A percentile compares a stretch with the other conserved stretches of the same genome.
Evolutionary conservation across 1,139 yeast species (phyloP).

Genomic region (Candida frijolesensis): DNA sequence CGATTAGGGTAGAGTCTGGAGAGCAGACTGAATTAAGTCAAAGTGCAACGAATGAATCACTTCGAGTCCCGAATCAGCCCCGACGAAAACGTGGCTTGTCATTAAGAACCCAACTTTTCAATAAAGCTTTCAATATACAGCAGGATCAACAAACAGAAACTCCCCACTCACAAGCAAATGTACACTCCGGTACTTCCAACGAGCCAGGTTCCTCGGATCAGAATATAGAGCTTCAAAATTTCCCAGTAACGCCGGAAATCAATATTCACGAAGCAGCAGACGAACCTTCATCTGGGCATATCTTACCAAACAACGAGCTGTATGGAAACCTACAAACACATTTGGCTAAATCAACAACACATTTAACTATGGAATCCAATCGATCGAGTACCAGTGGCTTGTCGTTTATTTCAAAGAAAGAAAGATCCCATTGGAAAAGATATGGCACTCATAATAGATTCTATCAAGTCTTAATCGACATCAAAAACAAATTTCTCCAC

Average conservation of each 20-base stretch:
- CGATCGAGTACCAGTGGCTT: constrained; percentile 23
- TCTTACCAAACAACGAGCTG: constrained; percentile 5
- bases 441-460: constrained; percentile 19
- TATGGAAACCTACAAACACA: constrained; percentile 15
- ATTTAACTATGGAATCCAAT: constrained; percentile 25
- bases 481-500: constrained; percentile 44
- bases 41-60: neutral
- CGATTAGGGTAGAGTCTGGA: neutral
- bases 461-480: constrained; percentile 18
- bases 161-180: neutral
- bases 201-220: neutral
- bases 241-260: constrained; percentile 18
- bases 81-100: constrained; percentile 73
- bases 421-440: constrained; percentile 14
- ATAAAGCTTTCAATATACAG: constrained; percentile 39
- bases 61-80: constrained; percentile 24
- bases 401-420: constrained; percentile 25
- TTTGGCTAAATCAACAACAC: constrained; percentile 30
- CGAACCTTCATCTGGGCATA: constrained; percentile 3
- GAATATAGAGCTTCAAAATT: constrained; percentile 11
- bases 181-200: neutral
- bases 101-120: constrained; percentile 71
- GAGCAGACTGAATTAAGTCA: neutral
- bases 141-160: constrained; percentile 5
- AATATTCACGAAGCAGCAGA: constrained; percentile 16